A percentile compares a stretch with the other conserved stretches of the same genome.
Conservation (phyloP, 805 yeast species). For the Candida chauliodis region DNA sequence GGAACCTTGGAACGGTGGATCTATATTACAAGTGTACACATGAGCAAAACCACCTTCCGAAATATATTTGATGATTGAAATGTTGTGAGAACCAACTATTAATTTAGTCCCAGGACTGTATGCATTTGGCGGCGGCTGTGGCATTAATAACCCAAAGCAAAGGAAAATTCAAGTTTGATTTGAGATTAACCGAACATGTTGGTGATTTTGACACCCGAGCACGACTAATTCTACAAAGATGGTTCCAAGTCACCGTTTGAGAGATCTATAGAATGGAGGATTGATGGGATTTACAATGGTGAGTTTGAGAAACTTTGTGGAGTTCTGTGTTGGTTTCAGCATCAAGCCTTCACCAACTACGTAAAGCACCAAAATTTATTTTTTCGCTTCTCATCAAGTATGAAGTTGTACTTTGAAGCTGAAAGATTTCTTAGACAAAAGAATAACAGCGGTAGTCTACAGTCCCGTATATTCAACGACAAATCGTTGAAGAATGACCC, state of each 20-base stretch:
- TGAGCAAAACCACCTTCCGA: constrained; percentile 96
- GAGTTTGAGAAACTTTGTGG: no score
- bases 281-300: no score
- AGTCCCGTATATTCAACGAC: constrained; percentile 37
- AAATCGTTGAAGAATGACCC: constrained; percentile 49
- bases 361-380: no score
- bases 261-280: no score
- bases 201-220: background rate
- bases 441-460: constrained; percentile 26
- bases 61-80: constrained; percentile 64
- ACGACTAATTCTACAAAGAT: no score
- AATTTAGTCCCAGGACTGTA: constrained; percentile 74
- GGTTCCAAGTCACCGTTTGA: no score
- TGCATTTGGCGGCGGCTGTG: constrained; percentile 55
- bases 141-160: constrained; percentile 11
- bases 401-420: constrained; percentile 44
- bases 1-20: constrained; percentile 49
- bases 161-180: background rate
- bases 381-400: constrained; percentile 11
- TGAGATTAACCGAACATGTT: constrained; percentile 1
- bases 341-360: no score
- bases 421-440: constrained; percentile 30
- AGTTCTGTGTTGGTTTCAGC: no score
- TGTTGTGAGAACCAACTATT: constrained; percentile 80
- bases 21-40: constrained; percentile 75